Evolutionary conservation across 768 basidiomycete genomes (phyloP).

Genomic region (Trametes cubensis): DNA sequence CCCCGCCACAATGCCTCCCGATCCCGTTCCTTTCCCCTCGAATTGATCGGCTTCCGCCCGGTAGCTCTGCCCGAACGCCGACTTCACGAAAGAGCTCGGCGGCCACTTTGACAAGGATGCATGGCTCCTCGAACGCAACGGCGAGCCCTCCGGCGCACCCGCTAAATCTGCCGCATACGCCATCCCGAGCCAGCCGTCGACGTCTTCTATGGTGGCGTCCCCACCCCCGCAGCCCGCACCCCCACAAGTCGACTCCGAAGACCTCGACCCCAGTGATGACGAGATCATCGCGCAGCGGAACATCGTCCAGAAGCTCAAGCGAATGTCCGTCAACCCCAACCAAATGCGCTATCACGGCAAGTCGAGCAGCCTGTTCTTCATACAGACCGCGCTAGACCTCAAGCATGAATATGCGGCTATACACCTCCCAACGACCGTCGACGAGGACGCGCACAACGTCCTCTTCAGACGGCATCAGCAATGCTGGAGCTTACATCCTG

Average conservation of each 20-base stretch:
- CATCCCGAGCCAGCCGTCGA: conserved; percentile 24
- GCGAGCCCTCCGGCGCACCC: conserved; percentile 22
- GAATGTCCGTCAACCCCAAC: conserved; percentile 33
- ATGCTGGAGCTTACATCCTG: conserved; percentile 53
- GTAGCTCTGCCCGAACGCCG: conserved; percentile 67
- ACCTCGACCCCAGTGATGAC: conserved; percentile 35
- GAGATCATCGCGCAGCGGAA: conserved; percentile 30
- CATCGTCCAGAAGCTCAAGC: conserved; percentile 35
- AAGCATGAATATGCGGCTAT: conserved; percentile 42
- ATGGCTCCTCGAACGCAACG: conserved; percentile 33
- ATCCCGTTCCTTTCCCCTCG: neutral
- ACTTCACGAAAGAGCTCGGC: conserved; percentile 61
- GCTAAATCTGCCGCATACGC: conserved; percentile 5
- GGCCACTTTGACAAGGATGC: conserved; percentile 43
- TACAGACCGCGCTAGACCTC: conserved; percentile 46
- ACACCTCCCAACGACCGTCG: conserved; percentile 18
- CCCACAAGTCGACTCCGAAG: conserved; percentile 29
- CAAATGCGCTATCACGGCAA: conserved; percentile 45
- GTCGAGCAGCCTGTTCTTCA: conserved; percentile 45
- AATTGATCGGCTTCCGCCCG: no score
- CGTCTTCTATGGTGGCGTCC: conserved; percentile 20
- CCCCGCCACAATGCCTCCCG: neutral
- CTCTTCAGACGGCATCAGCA: conserved; percentile 44
- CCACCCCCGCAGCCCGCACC: conserved; percentile 22
- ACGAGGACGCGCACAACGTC: conserved; percentile 17